Conservation (phyloP, 805 yeast genomes). For the Pichia exigua region DNA sequence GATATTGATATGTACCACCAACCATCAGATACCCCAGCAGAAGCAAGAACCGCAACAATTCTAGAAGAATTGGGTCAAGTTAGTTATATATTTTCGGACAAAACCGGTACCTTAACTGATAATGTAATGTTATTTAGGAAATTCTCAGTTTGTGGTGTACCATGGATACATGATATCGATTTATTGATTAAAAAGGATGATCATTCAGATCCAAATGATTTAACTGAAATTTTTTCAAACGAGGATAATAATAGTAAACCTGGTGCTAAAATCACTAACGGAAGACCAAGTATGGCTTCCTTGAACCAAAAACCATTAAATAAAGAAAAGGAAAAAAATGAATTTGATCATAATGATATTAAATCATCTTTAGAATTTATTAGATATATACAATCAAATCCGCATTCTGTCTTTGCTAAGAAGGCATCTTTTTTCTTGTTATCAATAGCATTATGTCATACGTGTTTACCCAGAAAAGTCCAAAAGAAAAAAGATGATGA, state of each 20-base stretch:
- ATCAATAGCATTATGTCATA: conserved; percentile 79
- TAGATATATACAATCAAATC: conserved; percentile 61
- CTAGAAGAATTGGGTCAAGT: conserved; percentile 97
- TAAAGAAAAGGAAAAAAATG: background rate
- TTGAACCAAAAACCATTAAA: conserved; percentile 13
- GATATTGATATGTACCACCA: conserved; percentile 93
- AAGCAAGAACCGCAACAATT: conserved; percentile 90
- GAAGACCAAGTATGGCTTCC: conserved; percentile 54
- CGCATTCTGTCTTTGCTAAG: conserved; percentile 59
- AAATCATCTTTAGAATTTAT: conserved; percentile 62
- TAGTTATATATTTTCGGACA: conserved; percentile 88
- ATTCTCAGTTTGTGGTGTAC: conserved; percentile 76
- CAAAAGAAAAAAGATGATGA: conserved; percentile 13
- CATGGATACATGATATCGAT: conserved; percentile 81
- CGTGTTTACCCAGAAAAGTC: conserved; percentile 64
- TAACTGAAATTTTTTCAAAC: conserved; percentile 6
- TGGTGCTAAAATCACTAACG: conserved; percentile 28
- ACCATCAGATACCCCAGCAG: conserved; percentile 83
- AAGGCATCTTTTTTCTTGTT: conserved; percentile 74
- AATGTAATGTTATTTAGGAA: conserved; percentile 89
- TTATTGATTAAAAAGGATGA: conserved; percentile 25
- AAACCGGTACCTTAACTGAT: conserved; percentile 95
- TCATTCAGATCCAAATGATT: conserved; percentile 9
- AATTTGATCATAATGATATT: conserved; percentile 31
- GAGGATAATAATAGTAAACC: conserved; percentile 9